Conservation (phyloP, 345 rosid genomes). For the rapeseed (Brassica napus) region Da-Ae NC_063450.1:30800001-30800500, state of each 20-base stretch:
- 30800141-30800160: slow-evolving; percentile 6
- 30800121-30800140: slow-evolving; percentile 12
- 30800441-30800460: slow-evolving; percentile 35
- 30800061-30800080: slow-evolving; percentile 24
- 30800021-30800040: slow-evolving; percentile 22
- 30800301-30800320: slow-evolving; percentile 37
- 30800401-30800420: slow-evolving; percentile 10
- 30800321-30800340: slow-evolving; percentile 11
- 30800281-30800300: slow-evolving; percentile 11
- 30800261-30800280: slow-evolving; percentile 24
- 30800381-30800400: slow-evolving; percentile 16
- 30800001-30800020: background rate
- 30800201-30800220: slow-evolving; percentile 22
- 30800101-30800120: slow-evolving; percentile 11
- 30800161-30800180: slow-evolving; percentile 35
- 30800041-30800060: slow-evolving; percentile 11
- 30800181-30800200: slow-evolving; percentile 20
- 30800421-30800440: slow-evolving; percentile 28
- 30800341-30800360: background rate
- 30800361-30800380: slow-evolving; percentile 22
- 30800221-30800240: slow-evolving; percentile 20
- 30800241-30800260: slow-evolving; percentile 25
- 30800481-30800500: slow-evolving; percentile 33
- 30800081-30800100: slow-evolving; percentile 21
- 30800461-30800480: slow-evolving; percentile 23